Evolutionary conservation across 1,139 yeast genomes (phyloP), one percentile per base, ranked within the genome.

Genomic region (Diutina mesorugosa): DNA sequence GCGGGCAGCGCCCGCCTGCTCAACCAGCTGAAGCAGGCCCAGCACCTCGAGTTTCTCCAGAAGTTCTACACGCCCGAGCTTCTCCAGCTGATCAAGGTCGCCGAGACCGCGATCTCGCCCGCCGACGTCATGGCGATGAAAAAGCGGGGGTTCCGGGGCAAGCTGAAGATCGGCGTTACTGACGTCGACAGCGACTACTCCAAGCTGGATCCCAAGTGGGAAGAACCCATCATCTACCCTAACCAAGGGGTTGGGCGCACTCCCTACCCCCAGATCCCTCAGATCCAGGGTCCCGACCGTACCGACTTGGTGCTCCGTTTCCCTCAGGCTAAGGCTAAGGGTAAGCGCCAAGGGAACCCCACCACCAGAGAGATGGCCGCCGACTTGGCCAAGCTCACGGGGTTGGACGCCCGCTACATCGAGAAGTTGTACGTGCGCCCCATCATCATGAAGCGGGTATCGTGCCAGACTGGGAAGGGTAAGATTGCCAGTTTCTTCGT

Each of bases 391-490:
- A 77, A 81, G 60, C 79, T 87, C 62, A 89, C 96, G 0, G 97
- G 96, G 0, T 79, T 88, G 60, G 81, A 84, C 61, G 82, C 79
- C 58, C 72, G 76, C 56, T 90, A 85, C 66, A 81, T 90, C 63
- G 74, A 79, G 59, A 78, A 77, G 55, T 79, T 91, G 60, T 79
- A 80, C 57, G 83, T 83, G 60, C 84, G 87, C 66, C 87, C 89
- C 3, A 70, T 87, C 61, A 78, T 86, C 55, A 75, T 84, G 75
- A 90, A 90, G 72, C 77, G 90, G 59, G 98, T 93, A 38, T 86
- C 91, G 58, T 90, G 91, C 68, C 96, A 90, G 77, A 93, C 98
- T 1, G 83, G 91, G 55, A 89, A 90, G 76, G 99, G 99, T 68
- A 93, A 91, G 69, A 89, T 90, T 62, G 84, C 87, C 55, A 84